Evolutionary conservation across 2,329 filamentous ascomycete genomes (phyloP).

Genomic region (Aspergillus chevalieri): DNA sequence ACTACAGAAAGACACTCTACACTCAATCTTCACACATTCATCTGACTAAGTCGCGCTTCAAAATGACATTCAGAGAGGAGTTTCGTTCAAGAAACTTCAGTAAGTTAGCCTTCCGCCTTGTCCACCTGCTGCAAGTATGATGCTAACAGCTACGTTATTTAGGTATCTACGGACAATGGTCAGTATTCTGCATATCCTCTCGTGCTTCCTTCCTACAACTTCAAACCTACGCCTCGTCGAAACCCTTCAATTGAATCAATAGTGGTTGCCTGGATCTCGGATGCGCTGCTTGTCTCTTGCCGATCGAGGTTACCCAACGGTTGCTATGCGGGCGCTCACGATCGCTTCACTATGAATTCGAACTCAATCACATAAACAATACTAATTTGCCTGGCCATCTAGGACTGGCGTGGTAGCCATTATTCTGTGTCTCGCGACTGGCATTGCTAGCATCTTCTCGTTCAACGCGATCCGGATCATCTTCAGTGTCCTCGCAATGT

Average conservation of each 20-base stretch:
- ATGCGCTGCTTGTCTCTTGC: constrained; percentile 12
- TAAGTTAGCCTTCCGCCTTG: constrained; percentile 25
- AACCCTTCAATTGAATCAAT: constrained; percentile 3
- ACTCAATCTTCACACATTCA: background rate
- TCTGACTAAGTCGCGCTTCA: constrained; percentile 10
- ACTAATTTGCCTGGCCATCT: constrained; percentile 11
- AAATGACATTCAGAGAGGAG: constrained; percentile 57
- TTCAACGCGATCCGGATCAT: constrained; percentile 52
- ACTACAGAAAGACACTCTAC: background rate
- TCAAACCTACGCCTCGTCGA: constrained; percentile 2
- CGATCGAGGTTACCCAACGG: constrained; percentile 1
- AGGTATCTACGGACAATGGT: constrained; percentile 68
- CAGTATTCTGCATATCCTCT: constrained; percentile 26
- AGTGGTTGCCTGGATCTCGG: constrained; percentile 15
- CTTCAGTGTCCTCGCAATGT: constrained; percentile 55
- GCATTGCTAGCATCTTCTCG: constrained; percentile 63
- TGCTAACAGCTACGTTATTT: constrained; percentile 20
- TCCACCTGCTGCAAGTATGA: background rate
- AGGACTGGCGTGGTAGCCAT: constrained; percentile 54
- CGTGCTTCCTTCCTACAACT: background rate
- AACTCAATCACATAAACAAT: background rate
- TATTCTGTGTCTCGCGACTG: constrained; percentile 60
- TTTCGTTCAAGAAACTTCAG: constrained; percentile 62
- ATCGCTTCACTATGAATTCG: background rate
- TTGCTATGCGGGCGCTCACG: background rate